Conservation (phyloP, 2,329 filamentous ascomycete species). For the Xylariomycetidae sp. region DNA sequence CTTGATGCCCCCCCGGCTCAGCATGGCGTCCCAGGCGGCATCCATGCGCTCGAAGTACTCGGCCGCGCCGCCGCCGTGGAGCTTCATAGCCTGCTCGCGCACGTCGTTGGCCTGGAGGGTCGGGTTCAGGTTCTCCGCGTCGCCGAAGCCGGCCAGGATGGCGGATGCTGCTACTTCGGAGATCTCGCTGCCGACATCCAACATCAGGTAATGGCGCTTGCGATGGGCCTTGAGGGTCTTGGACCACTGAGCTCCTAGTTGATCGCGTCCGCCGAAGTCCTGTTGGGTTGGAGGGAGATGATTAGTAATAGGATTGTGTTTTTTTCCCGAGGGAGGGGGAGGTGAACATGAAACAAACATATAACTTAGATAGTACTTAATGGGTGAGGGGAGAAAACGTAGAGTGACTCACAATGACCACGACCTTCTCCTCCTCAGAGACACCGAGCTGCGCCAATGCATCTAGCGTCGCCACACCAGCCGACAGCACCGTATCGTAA, state of each 20-base stretch:
- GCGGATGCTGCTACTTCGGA: conserved; percentile 4
- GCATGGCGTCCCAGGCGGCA: conserved; percentile 15
- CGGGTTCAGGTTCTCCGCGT: conserved; percentile 3
- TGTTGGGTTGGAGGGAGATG: too few relatives aligned
- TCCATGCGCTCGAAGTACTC: conserved; percentile 15
- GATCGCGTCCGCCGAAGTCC: conserved; percentile 26
- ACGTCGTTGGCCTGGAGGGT: conserved; percentile 13
- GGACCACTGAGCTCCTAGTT: conserved; percentile 16
- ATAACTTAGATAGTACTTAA: too few relatives aligned
- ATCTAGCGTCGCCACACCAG: not conserved
- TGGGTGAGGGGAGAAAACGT: too few relatives aligned
- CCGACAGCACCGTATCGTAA: conserved; percentile 17
- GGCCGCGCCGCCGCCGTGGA: conserved; percentile 19
- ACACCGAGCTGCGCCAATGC: not conserved
- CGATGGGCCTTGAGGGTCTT: conserved; percentile 6
- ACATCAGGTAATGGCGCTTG: conserved; percentile 4
- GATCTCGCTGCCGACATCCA: conserved; percentile 16
- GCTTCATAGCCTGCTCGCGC: conserved; percentile 15
- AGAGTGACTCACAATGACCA: conserved; percentile 10
- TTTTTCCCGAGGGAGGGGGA: too few relatives aligned
- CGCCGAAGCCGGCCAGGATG: too few relatives aligned
- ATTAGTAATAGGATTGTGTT: too few relatives aligned
- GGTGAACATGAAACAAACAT: too few relatives aligned
- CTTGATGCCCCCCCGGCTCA: conserved; percentile 14
- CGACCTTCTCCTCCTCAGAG: not conserved